A percentile compares a stretch with the other conserved stretches of the same genome.
phyloP scores from a whole-genome alignment of 331 rosid genomes.

The Rosa hybrid region DNA sequence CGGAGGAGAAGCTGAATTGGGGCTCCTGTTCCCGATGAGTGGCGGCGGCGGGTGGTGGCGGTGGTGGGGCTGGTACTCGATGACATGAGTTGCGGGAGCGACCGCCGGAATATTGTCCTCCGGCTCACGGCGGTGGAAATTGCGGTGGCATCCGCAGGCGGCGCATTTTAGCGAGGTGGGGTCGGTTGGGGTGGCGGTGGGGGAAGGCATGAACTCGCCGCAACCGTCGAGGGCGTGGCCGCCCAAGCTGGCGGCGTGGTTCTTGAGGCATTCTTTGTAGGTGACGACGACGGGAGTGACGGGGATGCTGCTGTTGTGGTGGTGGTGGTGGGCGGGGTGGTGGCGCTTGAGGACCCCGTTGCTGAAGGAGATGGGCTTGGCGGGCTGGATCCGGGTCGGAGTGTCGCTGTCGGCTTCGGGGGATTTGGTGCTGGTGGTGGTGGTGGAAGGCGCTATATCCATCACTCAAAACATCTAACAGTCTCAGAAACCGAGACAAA shows the following conservation, averaged over 20 bases:
- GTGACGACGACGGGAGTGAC: slow-evolving; percentile 19
- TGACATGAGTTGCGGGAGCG: slow-evolving; percentile 48
- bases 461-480: slow-evolving; percentile 58
- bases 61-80: slow-evolving; percentile 89
- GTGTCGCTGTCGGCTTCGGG: slow-evolving; percentile 69
- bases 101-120: slow-evolving; percentile 53
- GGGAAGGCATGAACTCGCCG: slow-evolving; percentile 94
- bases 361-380: slow-evolving; percentile 57
- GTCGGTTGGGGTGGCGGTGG: slow-evolving; percentile 52
- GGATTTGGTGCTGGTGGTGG: slow-evolving; percentile 45
- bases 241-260: slow-evolving; percentile 86
- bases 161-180: slow-evolving; percentile 88
- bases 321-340: slow-evolving; percentile 35
- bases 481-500: slow-evolving; percentile 9
- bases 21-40: slow-evolving; percentile 44
- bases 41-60: slow-evolving; percentile 86
- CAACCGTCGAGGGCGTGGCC: slow-evolving; percentile 92
- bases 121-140: slow-evolving; percentile 92
- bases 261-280: slow-evolving; percentile 84
- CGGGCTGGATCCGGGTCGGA: slow-evolving; percentile 67
- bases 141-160: slow-evolving; percentile 96
- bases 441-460: slow-evolving; percentile 61
- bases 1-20: slow-evolving; percentile 86
- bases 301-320: slow-evolving; percentile 21
- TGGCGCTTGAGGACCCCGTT: slow-evolving; percentile 90